Base-by-base conservation (phyloP, 2,329 filamentous ascomycete genomes). In the Sclerotinia minor region DNA sequence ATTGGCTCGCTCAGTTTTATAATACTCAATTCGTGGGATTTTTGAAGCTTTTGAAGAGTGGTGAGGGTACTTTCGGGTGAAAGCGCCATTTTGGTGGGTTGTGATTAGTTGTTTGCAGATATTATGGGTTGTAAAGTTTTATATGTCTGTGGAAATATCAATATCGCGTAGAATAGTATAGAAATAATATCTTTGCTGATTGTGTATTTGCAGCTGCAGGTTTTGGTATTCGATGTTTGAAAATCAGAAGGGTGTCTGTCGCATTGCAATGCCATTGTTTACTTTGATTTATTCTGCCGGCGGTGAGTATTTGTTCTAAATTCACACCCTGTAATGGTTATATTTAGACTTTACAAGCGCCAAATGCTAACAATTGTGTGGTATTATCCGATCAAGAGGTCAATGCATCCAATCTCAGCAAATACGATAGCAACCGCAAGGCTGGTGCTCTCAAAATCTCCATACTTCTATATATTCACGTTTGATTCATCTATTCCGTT, bases 1-100 rank as follows among this genome's bases (percentile, higher is more conserved):
- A 94, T 88, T 45, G 90, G 89, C 75, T 93, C 90, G 76, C 89
- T 91, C 74, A 95, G 87, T 72, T 86, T 88, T 73, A 94, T 83
- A 73, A 96, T 92, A 65, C 89, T 89, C 69, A 95, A 83, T 71
- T 90, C 85, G 64, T 87, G 83, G 67, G 83, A 76, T 35, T 81
- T 78, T 71, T 88, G 83, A 2, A 91, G 81, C 59, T 84, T 79
- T 53, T 81, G 77, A 54, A 91, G 79, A 21, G 81, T 76, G 47
- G 79, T 77, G 19, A 88, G 77, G 26, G 83, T 81, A 44, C 83
- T 75, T 49, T 72, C 70, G 24, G 71, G 69, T 24, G 71, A 70
- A 59, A 71, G 68, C 21, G 71, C 71, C 73, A 74, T 74, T n/a
- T 61, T 67, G 69, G 15, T 41, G 45, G 35, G 26, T 19, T 9